Percentiles rank a stretch among this genome's conserved stretches.
These are phyloP conservation scores for Stylosanthes scabra DNA, from an alignment of 331 rosid genomes.

Conservation along the genomic window DNA sequence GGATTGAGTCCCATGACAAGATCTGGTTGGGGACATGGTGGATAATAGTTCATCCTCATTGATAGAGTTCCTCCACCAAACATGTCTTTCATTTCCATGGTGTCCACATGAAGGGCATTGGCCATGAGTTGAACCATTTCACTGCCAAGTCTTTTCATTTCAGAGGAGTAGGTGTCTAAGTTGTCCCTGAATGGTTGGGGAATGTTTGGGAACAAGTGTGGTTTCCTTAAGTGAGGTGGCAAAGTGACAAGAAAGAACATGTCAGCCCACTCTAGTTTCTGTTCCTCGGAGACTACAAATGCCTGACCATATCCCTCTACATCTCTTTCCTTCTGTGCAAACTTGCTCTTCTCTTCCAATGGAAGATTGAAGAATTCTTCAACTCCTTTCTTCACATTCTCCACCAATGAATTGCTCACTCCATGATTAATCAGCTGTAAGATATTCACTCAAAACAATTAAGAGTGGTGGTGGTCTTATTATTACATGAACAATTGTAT, in stretches of 20 bases:
- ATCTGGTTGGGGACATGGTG: conserved; percentile 23
- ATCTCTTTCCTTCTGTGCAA: conserved; percentile 24
- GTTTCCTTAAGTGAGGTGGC: conserved; percentile 43
- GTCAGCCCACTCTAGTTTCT: conserved; percentile 62
- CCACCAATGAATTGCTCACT: conserved; percentile 38
- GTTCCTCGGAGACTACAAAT: conserved; percentile 54
- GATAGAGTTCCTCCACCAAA: neutral
- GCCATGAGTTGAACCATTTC: conserved; percentile 36
- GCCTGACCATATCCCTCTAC: conserved; percentile 56
- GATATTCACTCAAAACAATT: no score
- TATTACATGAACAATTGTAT: no score
- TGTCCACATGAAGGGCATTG: conserved; percentile 40
- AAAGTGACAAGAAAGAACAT: conserved; percentile 19
- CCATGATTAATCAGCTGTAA: conserved; percentile 55
- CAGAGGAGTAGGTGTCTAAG: conserved; percentile 38
- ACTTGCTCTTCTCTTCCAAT: conserved; percentile 47
- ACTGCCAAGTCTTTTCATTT: conserved; percentile 24
- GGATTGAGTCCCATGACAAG: conserved; percentile 18
- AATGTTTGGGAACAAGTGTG: conserved; percentile 37
- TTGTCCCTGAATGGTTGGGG: conserved; percentile 43
- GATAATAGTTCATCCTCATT: conserved; percentile 31
- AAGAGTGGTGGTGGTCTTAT: no score
- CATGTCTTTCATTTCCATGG: conserved; percentile 33
- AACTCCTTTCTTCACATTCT: conserved; percentile 44
- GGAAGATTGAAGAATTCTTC: conserved; percentile 44